A percentile compares a stretch with the other conserved stretches of the same genome.
Evolutionary conservation across 2,329 filamentous ascomycete genomes (phyloP).

Genomic region (Penicillium sp.): DNA sequence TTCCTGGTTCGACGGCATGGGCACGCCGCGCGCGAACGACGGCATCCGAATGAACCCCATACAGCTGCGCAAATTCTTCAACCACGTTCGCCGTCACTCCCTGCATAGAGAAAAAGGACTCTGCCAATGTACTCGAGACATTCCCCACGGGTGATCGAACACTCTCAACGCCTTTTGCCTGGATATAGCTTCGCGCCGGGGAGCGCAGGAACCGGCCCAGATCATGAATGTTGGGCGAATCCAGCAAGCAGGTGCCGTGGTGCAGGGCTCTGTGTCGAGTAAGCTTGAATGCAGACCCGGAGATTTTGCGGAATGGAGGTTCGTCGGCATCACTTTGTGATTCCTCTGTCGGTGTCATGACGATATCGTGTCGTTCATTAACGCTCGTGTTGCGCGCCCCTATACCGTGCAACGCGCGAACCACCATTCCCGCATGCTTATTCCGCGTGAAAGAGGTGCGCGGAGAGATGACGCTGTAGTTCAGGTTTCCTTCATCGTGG

Average conservation of each 20-base stretch:
- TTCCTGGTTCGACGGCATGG: constrained; percentile 33
- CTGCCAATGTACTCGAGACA: constrained; percentile 57
- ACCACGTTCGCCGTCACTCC: constrained; percentile 55
- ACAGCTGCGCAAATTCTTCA: constrained; percentile 65
- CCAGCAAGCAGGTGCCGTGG: constrained; percentile 85
- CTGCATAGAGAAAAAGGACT: constrained; percentile 52
- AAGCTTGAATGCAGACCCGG: constrained; percentile 92
- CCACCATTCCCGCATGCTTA: constrained; percentile 89
- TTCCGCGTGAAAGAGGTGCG: constrained; percentile 73
- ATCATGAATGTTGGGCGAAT: constrained; percentile 67
- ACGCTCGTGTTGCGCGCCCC: constrained; percentile 61
- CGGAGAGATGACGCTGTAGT: constrained; percentile 89
- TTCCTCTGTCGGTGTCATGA: constrained; percentile 56
- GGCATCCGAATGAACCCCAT: constrained; percentile 48
- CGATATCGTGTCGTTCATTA: constrained; percentile 91
- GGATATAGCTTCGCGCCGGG: constrained; percentile 73
- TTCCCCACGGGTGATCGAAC: constrained; percentile 83
- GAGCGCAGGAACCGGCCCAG: constrained; percentile 72
- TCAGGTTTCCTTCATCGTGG: constrained; percentile 88
- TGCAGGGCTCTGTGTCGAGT: constrained; percentile 78
- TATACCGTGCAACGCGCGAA: constrained; percentile 64
- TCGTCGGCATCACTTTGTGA: constrained; percentile 23
- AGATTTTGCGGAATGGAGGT: constrained; percentile 67
- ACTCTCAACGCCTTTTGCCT: constrained; percentile 83
- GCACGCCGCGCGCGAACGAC: constrained; percentile 33